Percentiles rank a stretch among this genome's conserved stretches.
These are phyloP conservation scores for Castanospermum australe DNA, from an alignment of 306 rosid genomes.

Conservation along the genomic window DNA sequence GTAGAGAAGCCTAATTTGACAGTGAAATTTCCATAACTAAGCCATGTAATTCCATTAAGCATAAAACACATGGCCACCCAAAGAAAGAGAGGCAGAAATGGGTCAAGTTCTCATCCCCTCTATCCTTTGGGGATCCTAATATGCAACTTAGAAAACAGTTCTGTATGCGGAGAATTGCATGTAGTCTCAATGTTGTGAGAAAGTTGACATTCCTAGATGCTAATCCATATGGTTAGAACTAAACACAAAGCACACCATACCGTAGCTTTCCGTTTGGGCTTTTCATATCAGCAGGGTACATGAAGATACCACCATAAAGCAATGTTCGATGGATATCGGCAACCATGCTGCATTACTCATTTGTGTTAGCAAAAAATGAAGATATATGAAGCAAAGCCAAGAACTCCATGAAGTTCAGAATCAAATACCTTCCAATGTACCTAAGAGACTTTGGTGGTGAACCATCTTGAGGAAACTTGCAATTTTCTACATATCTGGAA, in stretches of 20 bases:
- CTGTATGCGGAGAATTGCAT: not conserved
- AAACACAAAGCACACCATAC: conserved; percentile 36
- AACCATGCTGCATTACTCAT: conserved; percentile 68
- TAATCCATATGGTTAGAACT: conserved; percentile 3
- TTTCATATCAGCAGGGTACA: conserved; percentile 94
- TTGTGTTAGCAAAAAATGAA: not conserved
- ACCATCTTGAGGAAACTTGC: conserved; percentile 89
- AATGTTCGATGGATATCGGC: conserved; percentile 94
- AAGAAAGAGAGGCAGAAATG: not conserved
- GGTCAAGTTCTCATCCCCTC: not conserved
- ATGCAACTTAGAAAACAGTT: not conserved
- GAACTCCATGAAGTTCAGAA: not conserved
- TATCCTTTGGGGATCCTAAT: not conserved
- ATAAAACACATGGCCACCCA: not conserved
- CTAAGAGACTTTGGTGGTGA: conserved; percentile 84
- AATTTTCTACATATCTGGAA: conserved; percentile 73
- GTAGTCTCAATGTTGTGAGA: not conserved
- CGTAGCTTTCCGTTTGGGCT: conserved; percentile 82
- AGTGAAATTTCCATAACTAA: not conserved
- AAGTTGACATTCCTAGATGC: not conserved
- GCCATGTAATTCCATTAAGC: not conserved
- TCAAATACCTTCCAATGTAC: conserved; percentile 81
- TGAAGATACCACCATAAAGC: conserved; percentile 97
- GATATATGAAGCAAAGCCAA: conserved; percentile 1
- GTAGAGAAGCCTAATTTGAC: conserved; percentile 63